Conservation (phyloP, 306 rosid genomes). For the Quercus alba region DNA sequence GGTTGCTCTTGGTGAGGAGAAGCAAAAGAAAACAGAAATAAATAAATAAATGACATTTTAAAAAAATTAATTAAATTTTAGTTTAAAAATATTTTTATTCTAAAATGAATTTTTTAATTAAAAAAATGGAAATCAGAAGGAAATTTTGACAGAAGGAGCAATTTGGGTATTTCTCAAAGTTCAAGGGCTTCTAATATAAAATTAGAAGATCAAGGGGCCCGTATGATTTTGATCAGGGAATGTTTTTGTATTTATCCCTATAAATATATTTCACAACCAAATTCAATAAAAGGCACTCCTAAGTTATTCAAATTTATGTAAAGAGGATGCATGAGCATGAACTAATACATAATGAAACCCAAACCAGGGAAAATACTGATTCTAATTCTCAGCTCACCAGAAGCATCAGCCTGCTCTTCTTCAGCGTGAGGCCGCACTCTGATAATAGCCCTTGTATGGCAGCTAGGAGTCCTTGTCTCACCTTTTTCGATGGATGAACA, state of each 20-base stretch:
- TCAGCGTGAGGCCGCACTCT: constrained; percentile 56
- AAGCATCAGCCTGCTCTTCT: constrained; percentile 77
- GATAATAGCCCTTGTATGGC: constrained; percentile 68
- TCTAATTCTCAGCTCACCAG: constrained; percentile 62
- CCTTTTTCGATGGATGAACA: constrained; percentile 73
- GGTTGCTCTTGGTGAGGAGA: too few species aligned
- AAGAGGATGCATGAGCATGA: neutral
- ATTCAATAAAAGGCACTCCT: neutral
- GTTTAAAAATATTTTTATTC: too few species aligned
- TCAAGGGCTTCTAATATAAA: too few species aligned
- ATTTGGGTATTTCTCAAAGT: too few species aligned
- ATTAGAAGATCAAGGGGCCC: too few species aligned
- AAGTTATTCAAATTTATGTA: neutral
- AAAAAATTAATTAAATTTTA: too few species aligned
- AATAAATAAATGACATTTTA: too few species aligned
- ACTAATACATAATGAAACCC: constrained; percentile 8
- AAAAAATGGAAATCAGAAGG: too few species aligned
- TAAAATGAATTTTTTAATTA: too few species aligned
- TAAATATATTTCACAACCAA: neutral
- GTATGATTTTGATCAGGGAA: too few species aligned
- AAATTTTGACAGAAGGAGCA: too few species aligned
- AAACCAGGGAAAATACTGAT: constrained; percentile 12
- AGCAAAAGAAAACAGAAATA: too few species aligned
- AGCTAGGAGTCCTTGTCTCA: constrained; percentile 82
- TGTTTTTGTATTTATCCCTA: neutral